Evolutionary conservation across 2,329 filamentous ascomycete species (phyloP), one percentile per base, ranked within the genome.

Genomic region (Trichoderma gracile): DNA sequence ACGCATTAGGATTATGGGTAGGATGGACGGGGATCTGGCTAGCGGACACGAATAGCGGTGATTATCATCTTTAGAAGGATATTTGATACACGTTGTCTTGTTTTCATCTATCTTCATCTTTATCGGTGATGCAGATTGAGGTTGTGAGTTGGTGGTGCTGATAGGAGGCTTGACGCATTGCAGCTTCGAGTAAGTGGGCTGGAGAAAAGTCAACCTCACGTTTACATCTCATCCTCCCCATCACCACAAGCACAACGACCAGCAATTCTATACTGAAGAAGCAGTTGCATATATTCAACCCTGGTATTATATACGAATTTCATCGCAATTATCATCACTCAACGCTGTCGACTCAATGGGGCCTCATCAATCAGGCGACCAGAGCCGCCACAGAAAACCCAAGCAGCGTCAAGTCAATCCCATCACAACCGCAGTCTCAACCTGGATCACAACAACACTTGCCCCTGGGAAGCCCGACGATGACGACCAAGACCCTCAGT

Each of bases 361-460:
- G 25, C 17, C 49, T 46, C 40, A 27, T 25, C 59, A 54, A 6
- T 21, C 38, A 19, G 60, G 54, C 38, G 27, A 33, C 38, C 25
- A 64, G 52, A 25, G 5, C 23, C 27, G 60, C 56, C 61, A 56
- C 38, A 70, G 63, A 45, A 76, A 75, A 73, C 58, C 69, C 33
- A 73, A 69, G 65, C 67, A 65, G 21, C 71, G 67, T 17, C 72
- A 68, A 33, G 40, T 30, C 61, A 71, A 71, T 47, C 76, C 75
- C 8, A 74, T 78, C 43, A 74, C 73, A 43, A 67, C 65, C 7
- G 76, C 76, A 38, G 67, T 76, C 23, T 67, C 61, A 7, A 56
- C 60, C 14, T 78, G 77, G 77, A 45, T 74, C 50, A 38, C 63
- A 5, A 63, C 60, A 4, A 63, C 61, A 2, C 61, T 70, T 3